These are phyloP conservation scores for Backusella circina DNA, from an alignment of 192 early-diverging fungal species.

Conservation along the genomic window DNA sequence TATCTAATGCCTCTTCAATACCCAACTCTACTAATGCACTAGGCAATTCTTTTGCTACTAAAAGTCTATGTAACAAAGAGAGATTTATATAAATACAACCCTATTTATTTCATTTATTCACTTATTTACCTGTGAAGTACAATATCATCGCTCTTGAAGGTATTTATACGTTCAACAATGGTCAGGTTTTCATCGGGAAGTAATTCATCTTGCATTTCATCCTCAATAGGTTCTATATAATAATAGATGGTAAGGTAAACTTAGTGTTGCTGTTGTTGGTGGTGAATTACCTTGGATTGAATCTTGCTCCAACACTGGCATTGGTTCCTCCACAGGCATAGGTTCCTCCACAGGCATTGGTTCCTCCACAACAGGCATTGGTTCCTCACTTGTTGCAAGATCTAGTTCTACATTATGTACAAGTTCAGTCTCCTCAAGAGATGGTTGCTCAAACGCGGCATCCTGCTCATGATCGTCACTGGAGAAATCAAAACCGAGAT, in stretches of 20 bases:
- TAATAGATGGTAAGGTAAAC: too few species aligned
- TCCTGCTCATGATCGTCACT: constrained; percentile 23
- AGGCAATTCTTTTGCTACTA: constrained; percentile 41
- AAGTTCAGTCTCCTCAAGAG: constrained; percentile 4
- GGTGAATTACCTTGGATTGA: constrained; percentile 25
- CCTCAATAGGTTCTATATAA: neutral
- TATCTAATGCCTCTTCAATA: constrained; percentile 33
- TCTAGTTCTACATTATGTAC: neutral
- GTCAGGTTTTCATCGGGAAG: constrained; percentile 3
- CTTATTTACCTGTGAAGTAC: constrained; percentile 11
- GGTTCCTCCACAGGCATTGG: neutral
- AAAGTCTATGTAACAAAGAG: constrained; percentile 31
- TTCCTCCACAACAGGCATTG: constrained; percentile 1
- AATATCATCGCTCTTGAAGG: neutral
- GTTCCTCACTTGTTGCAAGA: neutral
- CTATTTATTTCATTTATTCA: too few species aligned
- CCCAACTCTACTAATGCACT: constrained; percentile 29
- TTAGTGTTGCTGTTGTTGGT: too few species aligned
- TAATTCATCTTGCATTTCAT: constrained; percentile 10
- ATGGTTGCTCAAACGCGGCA: constrained; percentile 6
- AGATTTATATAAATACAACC: too few species aligned
- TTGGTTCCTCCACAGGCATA: constrained; percentile 8
- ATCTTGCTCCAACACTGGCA: constrained; percentile 8
- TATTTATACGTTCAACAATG: constrained; percentile 10
- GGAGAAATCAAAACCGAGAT: constrained; percentile 38